Evolutionary conservation across 192 early-diverging fungal genomes (phyloP).

Genomic region (Podila epicladia): DNA sequence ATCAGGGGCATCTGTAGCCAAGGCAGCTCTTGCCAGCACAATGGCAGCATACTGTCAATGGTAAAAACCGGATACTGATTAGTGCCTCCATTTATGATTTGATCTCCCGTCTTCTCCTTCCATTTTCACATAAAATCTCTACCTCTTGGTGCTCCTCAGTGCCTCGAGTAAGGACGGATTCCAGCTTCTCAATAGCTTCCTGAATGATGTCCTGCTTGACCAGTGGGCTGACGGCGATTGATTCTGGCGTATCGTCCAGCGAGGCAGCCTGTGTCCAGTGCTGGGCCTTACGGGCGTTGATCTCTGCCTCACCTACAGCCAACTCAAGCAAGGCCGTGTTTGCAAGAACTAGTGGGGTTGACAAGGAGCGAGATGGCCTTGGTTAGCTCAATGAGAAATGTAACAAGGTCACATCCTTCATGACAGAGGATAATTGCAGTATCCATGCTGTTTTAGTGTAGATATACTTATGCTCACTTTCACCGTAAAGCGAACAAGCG

Average conservation of each 20-base stretch:
- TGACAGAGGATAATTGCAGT: no score
- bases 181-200: slow-evolving; percentile 17
- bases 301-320: slow-evolving; percentile 17
- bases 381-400: neutral
- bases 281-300: slow-evolving; percentile 1
- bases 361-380: neutral
- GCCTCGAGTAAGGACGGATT: slow-evolving; percentile 11
- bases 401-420: no score
- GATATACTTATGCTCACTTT: no score
- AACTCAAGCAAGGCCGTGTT: slow-evolving; percentile 26
- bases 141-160: slow-evolving; percentile 27
- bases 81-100: neutral
- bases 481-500: no score
- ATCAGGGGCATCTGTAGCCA: slow-evolving; percentile 41
- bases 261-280: slow-evolving; percentile 10
- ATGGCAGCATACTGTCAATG: slow-evolving; percentile 36
- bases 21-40: slow-evolving; percentile 36
- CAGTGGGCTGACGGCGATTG: slow-evolving; percentile 9
- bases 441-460: no score
- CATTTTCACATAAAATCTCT: neutral
- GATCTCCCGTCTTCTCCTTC: neutral
- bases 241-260: slow-evolving; percentile 18
- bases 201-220: slow-evolving; percentile 14
- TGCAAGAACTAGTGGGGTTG: slow-evolving; percentile 9
- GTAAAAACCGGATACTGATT: neutral